Percentiles rank a stretch among this genome's conserved stretches.
These are phyloP conservation scores for Agarophyton chilense DNA, from an alignment of 23 red algal genomes.

Conservation along the genomic window DNA sequence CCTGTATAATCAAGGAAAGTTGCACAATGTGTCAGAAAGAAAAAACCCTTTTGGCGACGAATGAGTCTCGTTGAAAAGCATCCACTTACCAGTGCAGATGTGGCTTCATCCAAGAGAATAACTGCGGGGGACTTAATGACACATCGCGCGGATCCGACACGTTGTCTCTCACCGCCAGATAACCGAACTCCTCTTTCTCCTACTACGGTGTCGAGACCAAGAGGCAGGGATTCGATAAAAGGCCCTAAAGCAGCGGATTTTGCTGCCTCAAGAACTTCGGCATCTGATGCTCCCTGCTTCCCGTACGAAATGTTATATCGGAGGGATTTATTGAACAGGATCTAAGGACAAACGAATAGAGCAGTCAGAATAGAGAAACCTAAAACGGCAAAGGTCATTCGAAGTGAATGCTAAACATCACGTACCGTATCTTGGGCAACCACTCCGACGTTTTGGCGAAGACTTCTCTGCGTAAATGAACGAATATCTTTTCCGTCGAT, in stretches of 20 bases:
- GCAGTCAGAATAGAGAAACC: neutral
- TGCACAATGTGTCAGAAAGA: neutral
- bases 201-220: constrained; percentile 88
- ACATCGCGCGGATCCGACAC: constrained; percentile 83
- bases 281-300: constrained; percentile 55
- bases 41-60: neutral
- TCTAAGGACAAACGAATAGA: constrained; percentile 24
- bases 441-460: constrained; percentile 52
- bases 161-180: constrained; percentile 93
- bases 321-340: constrained; percentile 89
- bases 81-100: constrained; percentile 74
- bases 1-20: constrained; percentile 35
- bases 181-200: constrained; percentile 85
- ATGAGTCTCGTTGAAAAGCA: neutral
- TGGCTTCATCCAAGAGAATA: constrained; percentile 89
- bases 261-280: constrained; percentile 67
- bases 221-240: constrained; percentile 79
- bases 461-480: constrained; percentile 44
- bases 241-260: constrained; percentile 65
- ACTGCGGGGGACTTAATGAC: constrained; percentile 83
- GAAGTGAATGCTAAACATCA: neutral
- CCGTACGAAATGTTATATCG: constrained; percentile 95
- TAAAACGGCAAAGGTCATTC: neutral
- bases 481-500: constrained; percentile 89
- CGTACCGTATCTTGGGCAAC: constrained; percentile 91